A percentile compares a stretch with the other conserved stretches of the same genome.
phyloP scores from a whole-genome alignment of 176 grass and related monocot species.

The Puccinellia tenuiflora region DNA sequence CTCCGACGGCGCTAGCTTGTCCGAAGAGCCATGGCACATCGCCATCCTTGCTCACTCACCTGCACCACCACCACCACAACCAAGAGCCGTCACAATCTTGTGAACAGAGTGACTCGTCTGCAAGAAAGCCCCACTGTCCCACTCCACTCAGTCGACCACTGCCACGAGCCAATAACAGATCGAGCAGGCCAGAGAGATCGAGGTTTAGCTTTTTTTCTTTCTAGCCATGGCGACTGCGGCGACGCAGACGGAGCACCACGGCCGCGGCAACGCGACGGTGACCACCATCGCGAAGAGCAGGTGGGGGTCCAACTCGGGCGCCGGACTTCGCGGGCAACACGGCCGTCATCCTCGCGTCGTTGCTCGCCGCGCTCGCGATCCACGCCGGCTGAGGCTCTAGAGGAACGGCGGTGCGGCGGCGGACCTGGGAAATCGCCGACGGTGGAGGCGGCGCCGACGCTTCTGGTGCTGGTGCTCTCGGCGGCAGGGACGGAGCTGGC shows the following conservation, averaged over 20 bases:
- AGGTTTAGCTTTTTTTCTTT: neutral
- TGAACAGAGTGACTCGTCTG: too few relatives aligned
- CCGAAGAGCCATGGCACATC: too few relatives aligned
- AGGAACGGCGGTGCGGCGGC: too few relatives aligned
- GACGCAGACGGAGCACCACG: neutral
- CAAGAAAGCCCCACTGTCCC: too few relatives aligned
- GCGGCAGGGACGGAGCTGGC: conserved; percentile 38
- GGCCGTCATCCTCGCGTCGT: conserved; percentile 46
- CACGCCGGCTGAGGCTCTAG: conserved; percentile 4
- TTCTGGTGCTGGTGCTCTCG: conserved; percentile 27
- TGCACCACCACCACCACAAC: too few relatives aligned
- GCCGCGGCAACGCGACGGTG: neutral
- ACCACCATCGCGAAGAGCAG: conserved; percentile 6
- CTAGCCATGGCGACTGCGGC: neutral
- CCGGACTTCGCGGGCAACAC: conserved; percentile 61
- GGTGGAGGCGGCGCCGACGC: neutral
- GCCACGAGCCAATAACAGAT: too few relatives aligned
- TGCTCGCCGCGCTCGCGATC: conserved; percentile 48
- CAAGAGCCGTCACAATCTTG: too few relatives aligned
- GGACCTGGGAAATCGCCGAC: conserved; percentile 33
- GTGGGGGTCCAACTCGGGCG: conserved; percentile 61
- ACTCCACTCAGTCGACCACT: too few relatives aligned
- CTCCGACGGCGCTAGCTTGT: too few relatives aligned
- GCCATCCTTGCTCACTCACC: too few relatives aligned
- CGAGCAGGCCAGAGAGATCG: too few relatives aligned